These are phyloP conservation scores for Vigna trinervia DNA, from an alignment of 306 rosid species.

Conservation along the genomic window DNA sequence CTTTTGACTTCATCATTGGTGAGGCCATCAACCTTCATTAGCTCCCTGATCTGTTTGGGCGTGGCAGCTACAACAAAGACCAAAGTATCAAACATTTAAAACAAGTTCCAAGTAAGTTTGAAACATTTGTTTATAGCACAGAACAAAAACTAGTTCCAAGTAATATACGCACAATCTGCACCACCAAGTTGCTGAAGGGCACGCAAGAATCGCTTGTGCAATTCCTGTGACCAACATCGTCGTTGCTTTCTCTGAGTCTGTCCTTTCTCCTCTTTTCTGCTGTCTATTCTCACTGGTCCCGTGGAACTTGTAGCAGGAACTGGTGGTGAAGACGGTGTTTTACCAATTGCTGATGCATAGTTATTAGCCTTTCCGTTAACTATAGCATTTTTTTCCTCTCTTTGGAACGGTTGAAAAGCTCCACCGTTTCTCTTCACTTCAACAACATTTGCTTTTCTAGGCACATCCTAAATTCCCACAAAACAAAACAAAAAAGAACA, in stretches of 20 bases:
- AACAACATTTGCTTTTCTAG: slow-evolving; percentile 65
- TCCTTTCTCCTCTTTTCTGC: slow-evolving; percentile 64
- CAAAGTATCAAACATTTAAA: not conserved
- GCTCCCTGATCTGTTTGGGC: slow-evolving; percentile 90
- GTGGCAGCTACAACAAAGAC: slow-evolving; percentile 72
- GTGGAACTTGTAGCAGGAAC: slow-evolving; percentile 64
- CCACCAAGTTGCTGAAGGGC: slow-evolving; percentile 95
- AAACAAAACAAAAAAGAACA: not conserved
- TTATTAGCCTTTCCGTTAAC: slow-evolving; percentile 47
- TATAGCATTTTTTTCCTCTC: slow-evolving; percentile 52
- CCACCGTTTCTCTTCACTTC: slow-evolving; percentile 81
- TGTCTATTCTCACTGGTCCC: slow-evolving; percentile 47
- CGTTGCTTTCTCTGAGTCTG: slow-evolving; percentile 76
- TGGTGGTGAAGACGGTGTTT: slow-evolving; percentile 51
- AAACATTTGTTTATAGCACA: not conserved
- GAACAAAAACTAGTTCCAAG: not conserved
- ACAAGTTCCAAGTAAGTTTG: not conserved
- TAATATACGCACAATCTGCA: slow-evolving; percentile 64
- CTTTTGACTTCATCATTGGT: slow-evolving; percentile 98
- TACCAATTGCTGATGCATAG: slow-evolving; percentile 23
- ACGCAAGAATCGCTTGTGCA: slow-evolving; percentile 80
- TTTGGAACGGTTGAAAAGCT: slow-evolving; percentile 87
- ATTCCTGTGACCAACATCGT: slow-evolving; percentile 89
- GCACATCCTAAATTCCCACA: slow-evolving; percentile 54
- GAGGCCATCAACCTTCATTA: slow-evolving; percentile 93